Percentiles rank a stretch among this genome's conserved stretches.
Conservation (phyloP, 345 rosid genomes). For the Eucalyptus erythrocorys region DNA sequence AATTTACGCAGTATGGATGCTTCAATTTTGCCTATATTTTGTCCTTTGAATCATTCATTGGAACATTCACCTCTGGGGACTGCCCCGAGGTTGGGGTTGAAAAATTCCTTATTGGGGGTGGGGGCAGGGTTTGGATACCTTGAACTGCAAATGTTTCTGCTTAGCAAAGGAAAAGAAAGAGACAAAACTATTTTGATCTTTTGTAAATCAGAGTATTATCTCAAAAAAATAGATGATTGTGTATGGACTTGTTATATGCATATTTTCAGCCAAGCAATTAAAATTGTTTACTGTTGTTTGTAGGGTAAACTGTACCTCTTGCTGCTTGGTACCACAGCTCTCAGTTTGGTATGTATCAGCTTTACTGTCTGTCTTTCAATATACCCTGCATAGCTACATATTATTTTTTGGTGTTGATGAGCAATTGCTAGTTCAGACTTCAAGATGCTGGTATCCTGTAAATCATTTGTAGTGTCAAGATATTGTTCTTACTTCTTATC, state of each 20-base stretch:
- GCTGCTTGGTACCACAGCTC: constrained; percentile 94
- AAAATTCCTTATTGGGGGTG: not conserved
- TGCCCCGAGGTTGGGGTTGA: not conserved
- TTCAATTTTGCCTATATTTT: not conserved
- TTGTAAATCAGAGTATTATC: not conserved
- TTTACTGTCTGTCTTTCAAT: not conserved
- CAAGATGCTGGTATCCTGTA: not conserved
- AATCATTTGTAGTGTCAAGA: not conserved
- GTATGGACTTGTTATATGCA: not conserved
- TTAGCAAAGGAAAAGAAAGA: not conserved
- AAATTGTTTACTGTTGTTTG: not conserved
- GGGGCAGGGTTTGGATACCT: not conserved
- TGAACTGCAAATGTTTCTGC: not conserved
- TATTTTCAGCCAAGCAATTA: not conserved
- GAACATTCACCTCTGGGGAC: not conserved
- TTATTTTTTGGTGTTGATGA: not conserved
- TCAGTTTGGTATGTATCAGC: constrained; percentile 48
- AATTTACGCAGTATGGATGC: not conserved
- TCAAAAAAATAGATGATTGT: not conserved
- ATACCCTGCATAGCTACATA: not conserved
- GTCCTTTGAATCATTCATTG: not conserved
- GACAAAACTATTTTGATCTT: not conserved
- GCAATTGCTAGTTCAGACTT: not conserved
- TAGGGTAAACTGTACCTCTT: constrained; percentile 85
- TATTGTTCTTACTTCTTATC: not conserved